A percentile compares a stretch with the other conserved stretches of the same genome.
phyloP scores from a whole-genome alignment of 2,329 filamentous ascomycete species.

The Aspergillus neoniger region DNA sequence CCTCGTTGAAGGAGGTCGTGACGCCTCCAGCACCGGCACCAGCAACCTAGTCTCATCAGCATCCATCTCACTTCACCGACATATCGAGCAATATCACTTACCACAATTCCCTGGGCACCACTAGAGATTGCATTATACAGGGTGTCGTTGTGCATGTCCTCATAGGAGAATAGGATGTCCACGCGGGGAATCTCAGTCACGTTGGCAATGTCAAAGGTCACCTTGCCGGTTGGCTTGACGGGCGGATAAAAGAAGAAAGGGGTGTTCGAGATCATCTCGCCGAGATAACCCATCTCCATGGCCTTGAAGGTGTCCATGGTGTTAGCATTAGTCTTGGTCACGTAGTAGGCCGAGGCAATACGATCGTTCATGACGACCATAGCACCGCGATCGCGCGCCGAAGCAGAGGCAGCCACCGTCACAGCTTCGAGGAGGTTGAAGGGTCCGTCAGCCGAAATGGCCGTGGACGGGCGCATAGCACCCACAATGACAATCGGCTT shows the following conservation, averaged over 20 bases:
- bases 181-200: slow-evolving; percentile 27
- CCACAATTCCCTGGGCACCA: slow-evolving; percentile 29
- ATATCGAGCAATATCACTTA: slow-evolving; percentile 11
- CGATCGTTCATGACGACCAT: slow-evolving; percentile 65
- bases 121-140: slow-evolving; percentile 25
- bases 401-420: slow-evolving; percentile 53
- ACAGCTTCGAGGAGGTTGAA: slow-evolving; percentile 64
- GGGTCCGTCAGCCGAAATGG: slow-evolving; percentile 64
- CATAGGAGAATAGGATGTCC: slow-evolving; percentile 30
- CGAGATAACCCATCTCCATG: slow-evolving; percentile 59
- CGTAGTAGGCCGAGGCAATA: slow-evolving; percentile 60
- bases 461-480: slow-evolving; percentile 64
- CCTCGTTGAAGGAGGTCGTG: slow-evolving; percentile 17
- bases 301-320: slow-evolving; percentile 64
- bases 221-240: slow-evolving; percentile 50
- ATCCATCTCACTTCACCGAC: background rate
- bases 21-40: slow-evolving; percentile 28
- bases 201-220: slow-evolving; percentile 18
- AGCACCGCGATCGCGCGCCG: slow-evolving; percentile 54
- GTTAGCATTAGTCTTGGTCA: slow-evolving; percentile 65
- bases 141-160: slow-evolving; percentile 30
- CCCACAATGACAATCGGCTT: slow-evolving; percentile 64
- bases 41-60: slow-evolving; percentile 20
- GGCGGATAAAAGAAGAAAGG: slow-evolving; percentile 63
- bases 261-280: slow-evolving; percentile 59